Conservation (phyloP, 331 rosid species). For the Acacia concinna region DNA sequence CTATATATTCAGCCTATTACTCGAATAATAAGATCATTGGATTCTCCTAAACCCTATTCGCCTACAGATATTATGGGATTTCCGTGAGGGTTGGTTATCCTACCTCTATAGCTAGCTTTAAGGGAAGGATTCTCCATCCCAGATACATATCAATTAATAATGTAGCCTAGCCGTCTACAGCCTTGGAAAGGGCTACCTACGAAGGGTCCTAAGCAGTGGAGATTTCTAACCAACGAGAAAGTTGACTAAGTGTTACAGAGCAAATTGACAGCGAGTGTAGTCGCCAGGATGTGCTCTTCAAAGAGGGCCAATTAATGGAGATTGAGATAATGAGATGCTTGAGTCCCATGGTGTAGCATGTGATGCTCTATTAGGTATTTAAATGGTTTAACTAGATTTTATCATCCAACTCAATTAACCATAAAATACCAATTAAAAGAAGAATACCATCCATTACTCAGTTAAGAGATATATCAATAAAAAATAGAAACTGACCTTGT, state of each 20-base stretch:
- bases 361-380: background rate
- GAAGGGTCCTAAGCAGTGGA: background rate
- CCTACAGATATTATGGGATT: background rate
- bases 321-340: background rate
- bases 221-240: background rate
- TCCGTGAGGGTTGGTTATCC: background rate
- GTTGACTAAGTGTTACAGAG: background rate
- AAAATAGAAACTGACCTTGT: constrained; percentile 57
- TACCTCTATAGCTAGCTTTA: background rate
- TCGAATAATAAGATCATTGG: no score
- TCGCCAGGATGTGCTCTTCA: background rate
- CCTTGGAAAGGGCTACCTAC: background rate
- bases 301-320: background rate
- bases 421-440: background rate
- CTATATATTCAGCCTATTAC: no score
- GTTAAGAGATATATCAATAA: constrained; percentile 13
- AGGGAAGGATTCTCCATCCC: background rate
- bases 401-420: background rate
- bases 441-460: background rate
- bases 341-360: background rate
- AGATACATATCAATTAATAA: background rate
- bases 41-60: no score
- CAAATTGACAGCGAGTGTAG: background rate
- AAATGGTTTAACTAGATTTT: background rate
- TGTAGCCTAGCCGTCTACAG: background rate